phyloP scores from a whole-genome alignment of 352 stramenopile genomes.

The Globisporangium canariense region DNA sequence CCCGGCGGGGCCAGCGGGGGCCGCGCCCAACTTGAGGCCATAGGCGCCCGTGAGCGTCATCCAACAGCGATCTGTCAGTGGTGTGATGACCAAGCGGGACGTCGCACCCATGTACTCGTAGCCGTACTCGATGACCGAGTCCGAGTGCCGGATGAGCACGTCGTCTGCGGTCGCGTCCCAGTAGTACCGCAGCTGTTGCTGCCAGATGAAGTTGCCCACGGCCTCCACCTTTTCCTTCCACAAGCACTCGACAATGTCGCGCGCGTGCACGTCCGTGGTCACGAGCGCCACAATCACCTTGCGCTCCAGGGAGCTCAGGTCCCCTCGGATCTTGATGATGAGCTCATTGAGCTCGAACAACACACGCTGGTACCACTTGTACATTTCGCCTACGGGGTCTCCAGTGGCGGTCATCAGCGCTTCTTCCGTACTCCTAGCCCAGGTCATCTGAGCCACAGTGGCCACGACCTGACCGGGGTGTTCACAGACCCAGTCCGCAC shows the following conservation, averaged over 20 bases:
- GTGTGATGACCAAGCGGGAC: constrained; percentile 82
- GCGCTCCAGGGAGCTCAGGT: constrained; percentile 84
- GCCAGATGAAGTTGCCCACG: constrained; percentile 92
- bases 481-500: constrained; percentile 85
- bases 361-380: constrained; percentile 70
- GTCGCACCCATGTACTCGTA: constrained; percentile 96
- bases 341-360: constrained; percentile 87
- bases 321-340: constrained; percentile 90
- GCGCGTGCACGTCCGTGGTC: constrained; percentile 90
- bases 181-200: constrained; percentile 94
- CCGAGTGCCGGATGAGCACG: constrained; percentile 86
- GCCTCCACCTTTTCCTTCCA: constrained; percentile 64
- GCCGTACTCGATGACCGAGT: constrained; percentile 88
- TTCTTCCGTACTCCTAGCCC: constrained; percentile 87
- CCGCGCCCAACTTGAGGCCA: constrained; percentile 90
- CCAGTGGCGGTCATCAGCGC: constrained; percentile 38
- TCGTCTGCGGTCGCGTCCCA: constrained; percentile 89
- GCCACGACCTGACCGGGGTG: constrained; percentile 92
- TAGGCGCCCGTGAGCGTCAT: constrained; percentile 94
- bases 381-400: constrained; percentile 46
- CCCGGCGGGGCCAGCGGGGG: constrained; percentile 91
- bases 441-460: constrained; percentile 93
- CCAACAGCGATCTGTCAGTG: constrained; percentile 94
- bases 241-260: constrained; percentile 84
- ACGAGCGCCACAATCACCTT: constrained; percentile 94